phyloP scores from a whole-genome alignment of 2,329 filamentous ascomycete species.

The Hortaea sp. region DNA sequence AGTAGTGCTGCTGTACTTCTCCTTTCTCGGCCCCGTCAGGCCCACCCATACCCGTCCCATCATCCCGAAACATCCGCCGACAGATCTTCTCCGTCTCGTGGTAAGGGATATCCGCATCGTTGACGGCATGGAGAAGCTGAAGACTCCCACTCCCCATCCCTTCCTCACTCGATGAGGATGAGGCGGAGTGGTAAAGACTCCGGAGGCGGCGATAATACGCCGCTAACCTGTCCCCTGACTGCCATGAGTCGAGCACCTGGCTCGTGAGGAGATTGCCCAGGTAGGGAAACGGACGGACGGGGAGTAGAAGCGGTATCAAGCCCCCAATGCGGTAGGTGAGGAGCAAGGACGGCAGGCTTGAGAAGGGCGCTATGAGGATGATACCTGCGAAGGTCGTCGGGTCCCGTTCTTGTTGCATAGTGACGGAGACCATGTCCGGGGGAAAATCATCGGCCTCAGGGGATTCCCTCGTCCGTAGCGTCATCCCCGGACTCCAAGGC shows the following conservation, averaged over 20 bases:
- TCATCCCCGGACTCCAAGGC: not conserved
- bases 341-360: conserved; percentile 61
- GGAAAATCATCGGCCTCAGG: conserved; percentile 1
- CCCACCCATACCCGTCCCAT: conserved; percentile 19
- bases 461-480: conserved; percentile 8
- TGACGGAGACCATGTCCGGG: not conserved
- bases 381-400: conserved; percentile 63
- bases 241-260: conserved; percentile 72
- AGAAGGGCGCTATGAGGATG: conserved; percentile 71
- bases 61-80: conserved; percentile 46
- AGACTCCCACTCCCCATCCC: conserved; percentile 42
- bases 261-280: conserved; percentile 51
- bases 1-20: conserved; percentile 18
- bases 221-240: conserved; percentile 56
- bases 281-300: conserved; percentile 57
- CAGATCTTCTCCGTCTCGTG: conserved; percentile 58
- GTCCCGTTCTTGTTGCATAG: not conserved
- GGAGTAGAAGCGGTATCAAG: conserved; percentile 66
- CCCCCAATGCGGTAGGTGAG: conserved; percentile 72
- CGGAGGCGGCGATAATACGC: conserved; percentile 49
- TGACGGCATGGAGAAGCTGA: conserved; percentile 65
- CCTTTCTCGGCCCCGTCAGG: conserved; percentile 18
- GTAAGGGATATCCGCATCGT: conserved; percentile 77
- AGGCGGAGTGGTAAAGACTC: conserved; percentile 14
- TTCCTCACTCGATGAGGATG: not conserved